A percentile compares a stretch with the other conserved stretches of the same genome.
phyloP scores from a whole-genome alignment of 257 asterid species.

The Voacanga thouarsii region DNA sequence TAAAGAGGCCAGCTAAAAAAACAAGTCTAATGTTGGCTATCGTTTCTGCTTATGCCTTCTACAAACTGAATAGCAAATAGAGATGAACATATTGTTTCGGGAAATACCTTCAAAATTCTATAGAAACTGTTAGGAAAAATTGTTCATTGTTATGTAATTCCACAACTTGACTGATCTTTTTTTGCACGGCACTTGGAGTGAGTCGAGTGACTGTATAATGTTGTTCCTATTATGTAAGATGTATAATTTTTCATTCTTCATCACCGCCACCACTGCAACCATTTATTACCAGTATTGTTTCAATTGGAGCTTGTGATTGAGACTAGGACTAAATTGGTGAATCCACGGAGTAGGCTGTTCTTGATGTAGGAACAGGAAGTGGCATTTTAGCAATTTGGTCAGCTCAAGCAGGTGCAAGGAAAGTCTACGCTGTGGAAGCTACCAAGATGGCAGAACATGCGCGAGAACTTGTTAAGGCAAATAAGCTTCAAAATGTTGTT shows the following conservation, averaged over 20 bases:
- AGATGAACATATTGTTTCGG: neutral
- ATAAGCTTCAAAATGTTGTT: conserved; percentile 60
- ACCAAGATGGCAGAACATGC: conserved; percentile 97
- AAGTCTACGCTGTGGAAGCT: conserved; percentile 98
- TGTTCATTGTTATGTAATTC: neutral
- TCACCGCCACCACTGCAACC: no score
- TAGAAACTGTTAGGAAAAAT: neutral
- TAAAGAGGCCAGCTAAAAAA: neutral
- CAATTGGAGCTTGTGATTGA: neutral
- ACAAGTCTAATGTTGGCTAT: neutral
- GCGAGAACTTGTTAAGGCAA: conserved; percentile 67
- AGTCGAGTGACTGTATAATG: neutral
- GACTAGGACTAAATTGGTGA: conserved; percentile 39
- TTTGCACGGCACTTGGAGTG: neutral
- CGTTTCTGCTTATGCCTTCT: neutral
- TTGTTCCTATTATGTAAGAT: neutral
- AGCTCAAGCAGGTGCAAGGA: conserved; percentile 97
- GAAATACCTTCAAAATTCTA: neutral
- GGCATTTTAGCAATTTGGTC: conserved; percentile 99
- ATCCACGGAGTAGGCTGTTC: conserved; percentile 56
- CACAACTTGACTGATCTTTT: neutral
- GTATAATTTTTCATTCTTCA: neutral
- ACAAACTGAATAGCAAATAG: neutral
- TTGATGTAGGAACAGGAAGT: conserved; percentile 98
- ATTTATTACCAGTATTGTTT: neutral